Conservation (phyloP, 805 yeast species). For the Candida boidinii region DNA sequence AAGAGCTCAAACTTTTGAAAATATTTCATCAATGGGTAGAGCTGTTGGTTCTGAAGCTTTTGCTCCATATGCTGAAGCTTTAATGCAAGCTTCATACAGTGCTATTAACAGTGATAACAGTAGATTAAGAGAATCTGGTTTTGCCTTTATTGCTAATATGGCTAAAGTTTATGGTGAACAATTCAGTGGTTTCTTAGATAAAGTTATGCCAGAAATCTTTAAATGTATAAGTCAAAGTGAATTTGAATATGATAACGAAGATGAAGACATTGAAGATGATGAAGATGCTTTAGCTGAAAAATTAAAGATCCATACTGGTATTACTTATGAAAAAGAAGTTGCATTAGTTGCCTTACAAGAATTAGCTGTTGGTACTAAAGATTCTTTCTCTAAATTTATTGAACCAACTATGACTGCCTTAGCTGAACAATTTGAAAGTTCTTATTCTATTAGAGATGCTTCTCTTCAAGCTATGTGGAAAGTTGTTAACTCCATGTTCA, state of each 20-base stretch:
- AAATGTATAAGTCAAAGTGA: constrained; percentile 83
- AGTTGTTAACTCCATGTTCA: constrained; percentile 62
- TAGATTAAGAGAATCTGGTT: constrained; percentile 90
- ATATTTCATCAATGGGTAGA: constrained; percentile 88
- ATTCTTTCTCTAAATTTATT: constrained; percentile 68
- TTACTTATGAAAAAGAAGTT: constrained; percentile 91
- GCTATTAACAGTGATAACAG: constrained; percentile 72
- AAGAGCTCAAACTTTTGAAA: constrained; percentile 87
- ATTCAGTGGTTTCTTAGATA: constrained; percentile 77
- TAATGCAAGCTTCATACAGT: constrained; percentile 79
- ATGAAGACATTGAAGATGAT: constrained; percentile 41
- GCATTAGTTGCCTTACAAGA: constrained; percentile 89
- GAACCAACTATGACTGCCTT: constrained; percentile 59
- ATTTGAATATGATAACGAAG: constrained; percentile 55
- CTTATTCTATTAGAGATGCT: constrained; percentile 86
- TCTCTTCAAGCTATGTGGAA: constrained; percentile 81
- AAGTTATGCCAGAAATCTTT: constrained; percentile 76
- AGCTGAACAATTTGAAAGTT: constrained; percentile 68
- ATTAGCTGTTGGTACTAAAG: constrained; percentile 80
- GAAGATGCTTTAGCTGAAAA: constrained; percentile 62
- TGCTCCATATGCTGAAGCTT: constrained; percentile 76
- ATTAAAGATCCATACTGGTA: constrained; percentile 85
- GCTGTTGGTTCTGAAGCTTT: constrained; percentile 93
- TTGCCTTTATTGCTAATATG: constrained; percentile 85
- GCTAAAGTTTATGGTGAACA: constrained; percentile 92